Evolutionary conservation across 306 rosid genomes (phyloP), one percentile per base, ranked within the genome.

Genomic region (Ziziphus jujuba): DNA sequence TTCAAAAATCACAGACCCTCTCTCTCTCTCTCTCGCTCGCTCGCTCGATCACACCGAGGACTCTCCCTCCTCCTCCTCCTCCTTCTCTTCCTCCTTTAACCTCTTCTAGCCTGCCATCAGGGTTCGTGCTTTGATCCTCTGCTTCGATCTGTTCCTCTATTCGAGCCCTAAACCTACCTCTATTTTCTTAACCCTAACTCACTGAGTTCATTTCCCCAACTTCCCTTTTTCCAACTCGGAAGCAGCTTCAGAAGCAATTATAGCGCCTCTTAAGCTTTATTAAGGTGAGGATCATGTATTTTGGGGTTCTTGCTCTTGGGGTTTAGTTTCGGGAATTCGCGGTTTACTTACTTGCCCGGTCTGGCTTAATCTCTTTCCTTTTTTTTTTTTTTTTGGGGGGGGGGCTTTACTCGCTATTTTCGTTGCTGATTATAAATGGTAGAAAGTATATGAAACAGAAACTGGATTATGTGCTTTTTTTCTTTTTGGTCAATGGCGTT

Each of bases 181-280:
- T 24, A 20, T 59, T 1, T 64, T 61, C 62, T 68, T 63, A 82
- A 68, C 77, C 87, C 84, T 79, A 77, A 72, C 75, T 54, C 78
- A 22, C 75, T 12, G 75, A 58, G 36, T 76, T 61, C 63, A 33
- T 16, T 56, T 25, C 60, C 14, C 61, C 34, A 25, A 35, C 35
- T 52, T 34, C 20, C 60, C n/a, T n/a, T 34, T 22, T 69, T 57
- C 50, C 62, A 64, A 52, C 72, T 78, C 72, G 52, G 76, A 67
- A 34, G 79, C 67, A 35, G 70, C 77, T 70, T 72, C 75, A 33
- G n/a, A 64, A 56, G 80, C 61, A 31, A 33, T 59, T 75, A 51
- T 25, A 33, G 70, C 70, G 67, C 73, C 19, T 61, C 45, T 63
- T 61, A 38, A 75, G 67, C 73, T 75, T 77, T 59, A 21, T 65